phyloP scores from a whole-genome alignment of 805 yeast genomes.

The Hemisphaericaspora nanyangensis region DNA sequence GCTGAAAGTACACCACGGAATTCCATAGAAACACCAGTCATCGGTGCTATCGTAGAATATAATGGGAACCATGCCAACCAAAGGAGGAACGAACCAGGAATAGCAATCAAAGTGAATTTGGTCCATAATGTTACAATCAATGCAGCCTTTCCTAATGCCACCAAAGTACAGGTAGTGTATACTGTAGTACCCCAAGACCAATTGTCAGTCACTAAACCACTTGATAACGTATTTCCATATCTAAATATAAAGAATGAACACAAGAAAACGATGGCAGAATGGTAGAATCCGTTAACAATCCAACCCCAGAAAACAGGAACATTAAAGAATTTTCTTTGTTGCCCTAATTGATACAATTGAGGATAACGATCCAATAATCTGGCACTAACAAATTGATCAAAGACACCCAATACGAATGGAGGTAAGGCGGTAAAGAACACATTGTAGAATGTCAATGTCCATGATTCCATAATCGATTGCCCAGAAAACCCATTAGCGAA shows the following conservation, averaged over 20 bases:
- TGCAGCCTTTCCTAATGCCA: slow-evolving; percentile 94
- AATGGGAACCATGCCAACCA: slow-evolving; percentile 88
- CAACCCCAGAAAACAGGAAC: slow-evolving; percentile 95
- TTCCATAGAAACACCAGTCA: slow-evolving; percentile 75
- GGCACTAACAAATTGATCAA: slow-evolving; percentile 94
- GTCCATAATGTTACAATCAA: slow-evolving; percentile 92
- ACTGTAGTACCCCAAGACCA: slow-evolving; percentile 96
- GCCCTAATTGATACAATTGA: slow-evolving; percentile 87
- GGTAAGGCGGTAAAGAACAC: slow-evolving; percentile 93
- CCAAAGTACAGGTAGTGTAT: slow-evolving; percentile 80
- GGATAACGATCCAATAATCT: slow-evolving; percentile 88
- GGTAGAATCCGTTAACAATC: slow-evolving; percentile 94
- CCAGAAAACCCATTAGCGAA: slow-evolving; percentile 92
- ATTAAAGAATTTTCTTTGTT: slow-evolving; percentile 81
- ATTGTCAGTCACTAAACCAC: slow-evolving; percentile 75
- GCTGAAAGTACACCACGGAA: slow-evolving; percentile 75
- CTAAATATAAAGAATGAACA: slow-evolving; percentile 66
- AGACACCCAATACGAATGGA: slow-evolving; percentile 93
- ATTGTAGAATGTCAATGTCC: slow-evolving; percentile 96
- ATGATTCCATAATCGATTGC: slow-evolving; percentile 92
- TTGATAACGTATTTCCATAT: slow-evolving; percentile 59
- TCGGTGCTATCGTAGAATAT: slow-evolving; percentile 82
- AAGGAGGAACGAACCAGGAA: slow-evolving; percentile 85
- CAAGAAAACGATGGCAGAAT: slow-evolving; percentile 79
- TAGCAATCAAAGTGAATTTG: slow-evolving; percentile 83